A percentile compares a stretch with the other conserved stretches of the same genome.
These are phyloP conservation scores for Infundibulicybe gibba DNA, from an alignment of 768 basidiomycete species.

Conservation along the genomic window DNA sequence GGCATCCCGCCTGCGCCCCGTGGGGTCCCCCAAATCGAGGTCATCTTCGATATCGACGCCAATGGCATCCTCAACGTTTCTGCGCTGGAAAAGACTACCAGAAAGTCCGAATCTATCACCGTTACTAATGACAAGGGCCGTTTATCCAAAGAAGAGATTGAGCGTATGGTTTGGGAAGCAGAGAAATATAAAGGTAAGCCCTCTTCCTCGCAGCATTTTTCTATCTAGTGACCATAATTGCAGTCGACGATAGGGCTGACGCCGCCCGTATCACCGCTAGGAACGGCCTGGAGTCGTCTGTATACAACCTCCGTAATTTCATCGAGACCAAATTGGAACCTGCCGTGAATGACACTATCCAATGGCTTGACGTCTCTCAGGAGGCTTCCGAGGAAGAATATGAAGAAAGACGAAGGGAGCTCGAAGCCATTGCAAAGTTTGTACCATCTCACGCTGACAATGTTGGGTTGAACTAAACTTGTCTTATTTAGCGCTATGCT, in stretches of 20 bases:
- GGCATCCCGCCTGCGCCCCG: too few species aligned
- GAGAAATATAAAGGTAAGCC: conserved; percentile 78
- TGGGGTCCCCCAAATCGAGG: too few species aligned
- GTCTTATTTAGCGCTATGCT: too few species aligned
- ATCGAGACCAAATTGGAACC: conserved; percentile 75
- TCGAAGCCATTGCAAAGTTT: conserved; percentile 68
- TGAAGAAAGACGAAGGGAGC: conserved; percentile 84
- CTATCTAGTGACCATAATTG: conserved; percentile 9
- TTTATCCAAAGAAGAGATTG: conserved; percentile 92
- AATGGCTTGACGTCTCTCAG: conserved; percentile 78
- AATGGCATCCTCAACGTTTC: too few species aligned
- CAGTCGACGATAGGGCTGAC: conserved; percentile 79
- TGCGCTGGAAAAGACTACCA: conserved; percentile 65
- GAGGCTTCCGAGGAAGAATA: conserved; percentile 91
- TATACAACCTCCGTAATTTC: conserved; percentile 90
- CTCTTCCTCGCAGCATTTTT: background rate
- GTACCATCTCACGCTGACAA: too few species aligned
- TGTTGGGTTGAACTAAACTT: too few species aligned
- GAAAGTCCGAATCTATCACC: conserved; percentile 87
- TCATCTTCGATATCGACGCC: too few species aligned
- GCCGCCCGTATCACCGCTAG: conserved; percentile 76
- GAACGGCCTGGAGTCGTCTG: conserved; percentile 88
- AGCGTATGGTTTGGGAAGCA: conserved; percentile 91
- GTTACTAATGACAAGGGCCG: conserved; percentile 94
- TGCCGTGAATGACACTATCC: conserved; percentile 75